Base-by-base conservation (phyloP, 139 green algal species). In the Spirogloea muscicola region DNA sequence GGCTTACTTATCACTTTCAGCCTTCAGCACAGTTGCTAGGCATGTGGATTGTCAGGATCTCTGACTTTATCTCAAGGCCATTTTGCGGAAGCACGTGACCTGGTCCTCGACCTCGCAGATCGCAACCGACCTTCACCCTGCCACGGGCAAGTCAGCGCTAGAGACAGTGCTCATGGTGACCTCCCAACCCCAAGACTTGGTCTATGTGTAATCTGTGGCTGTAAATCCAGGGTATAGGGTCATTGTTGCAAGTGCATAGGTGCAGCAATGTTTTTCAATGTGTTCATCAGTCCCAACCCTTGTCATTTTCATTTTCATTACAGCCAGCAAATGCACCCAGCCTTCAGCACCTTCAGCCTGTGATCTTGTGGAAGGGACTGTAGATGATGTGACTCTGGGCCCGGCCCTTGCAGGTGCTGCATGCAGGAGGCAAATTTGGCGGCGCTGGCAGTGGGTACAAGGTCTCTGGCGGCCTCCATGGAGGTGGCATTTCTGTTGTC, bases 381-480 rank as follows among this genome's bases (percentile, higher is more conserved):
- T 18, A 18, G 21, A n/a, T n/a, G 18, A n/a, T n/a, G n/a, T n/a
- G n/a, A n/a, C n/a, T n/a, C n/a, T n/a, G n/a, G n/a, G n/a, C n/a
- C n/a, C n/a, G n/a, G n/a, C n/a, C n/a, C n/a, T 25, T 16, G 44
- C 44, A 52, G 44, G 60, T 61, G 58, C 88, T 98, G 66, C 94
- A 98, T 81, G 93, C 94, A 2, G 94, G 94, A 13, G 94, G 93
- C 79, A 98, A 98, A 84, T 98, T 98, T 83, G 93, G 93, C 0
- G 88, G 88, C 3, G 84, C 90, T 49, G 64, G 65, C 40, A 89
- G 65, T 64, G 79, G 91, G 3, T 95, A 95, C 84, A 75, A 48
- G 25, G 89, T 96, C 13, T 92, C 86, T 3, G 93, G 93, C 3
- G 93, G 93, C 1, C 86, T 98, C 66, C 93, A 98, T 74, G 93